A percentile compares a stretch with the other conserved stretches of the same genome.
phyloP scores from a whole-genome alignment of 306 rosid genomes.

The Quercus berberidifolia region DNA sequence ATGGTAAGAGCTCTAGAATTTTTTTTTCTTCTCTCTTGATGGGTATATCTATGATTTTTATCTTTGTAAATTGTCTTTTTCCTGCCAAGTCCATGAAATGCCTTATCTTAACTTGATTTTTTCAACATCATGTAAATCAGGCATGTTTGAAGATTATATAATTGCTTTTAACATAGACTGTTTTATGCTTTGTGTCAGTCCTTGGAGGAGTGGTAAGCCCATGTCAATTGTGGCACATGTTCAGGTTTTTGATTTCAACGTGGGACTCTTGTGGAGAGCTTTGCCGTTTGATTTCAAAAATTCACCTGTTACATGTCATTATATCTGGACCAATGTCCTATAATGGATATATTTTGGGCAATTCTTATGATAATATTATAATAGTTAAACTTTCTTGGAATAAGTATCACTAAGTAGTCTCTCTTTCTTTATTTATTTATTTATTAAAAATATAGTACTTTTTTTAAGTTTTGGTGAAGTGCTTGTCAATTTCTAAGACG shows the following conservation, averaged over 20 bases:
- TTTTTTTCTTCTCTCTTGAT: not conserved
- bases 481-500: not conserved
- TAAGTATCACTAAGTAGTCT: not conserved
- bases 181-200: not conserved
- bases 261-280: not conserved
- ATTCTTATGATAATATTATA: not conserved
- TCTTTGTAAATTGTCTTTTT: not conserved
- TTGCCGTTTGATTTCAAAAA: not conserved
- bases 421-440: too few relatives aligned
- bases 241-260: not conserved
- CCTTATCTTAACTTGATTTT: not conserved
- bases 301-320: not conserved
- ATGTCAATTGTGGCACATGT: not conserved
- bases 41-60: not conserved
- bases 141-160: not conserved
- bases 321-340: not conserved
- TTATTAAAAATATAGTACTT: not conserved
- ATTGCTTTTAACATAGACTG: not conserved
- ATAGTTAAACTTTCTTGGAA: not conserved
- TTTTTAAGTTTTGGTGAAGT: not conserved
- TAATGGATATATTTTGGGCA: not conserved
- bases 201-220: not conserved
- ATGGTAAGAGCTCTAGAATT: slow-evolving; percentile 56
- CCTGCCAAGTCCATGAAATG: not conserved
- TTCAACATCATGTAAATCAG: not conserved